phyloP scores from a whole-genome alignment of 345 rosid species.

The Excoecaria agallocha region DNA sequence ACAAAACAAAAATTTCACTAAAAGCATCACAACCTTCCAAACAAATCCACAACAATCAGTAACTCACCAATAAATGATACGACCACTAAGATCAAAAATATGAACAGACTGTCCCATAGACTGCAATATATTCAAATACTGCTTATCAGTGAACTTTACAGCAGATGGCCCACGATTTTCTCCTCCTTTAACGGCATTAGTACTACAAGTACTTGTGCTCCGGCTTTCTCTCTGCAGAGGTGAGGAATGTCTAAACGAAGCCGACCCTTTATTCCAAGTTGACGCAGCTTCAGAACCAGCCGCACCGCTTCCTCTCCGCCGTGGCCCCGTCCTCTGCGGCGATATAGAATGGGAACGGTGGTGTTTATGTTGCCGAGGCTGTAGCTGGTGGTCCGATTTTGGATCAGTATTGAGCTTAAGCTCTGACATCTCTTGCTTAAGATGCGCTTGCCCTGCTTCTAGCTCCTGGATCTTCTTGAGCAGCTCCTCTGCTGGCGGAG shows the following conservation, averaged over 20 bases:
- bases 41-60: conserved; percentile 8
- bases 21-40: background rate
- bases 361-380: conserved; percentile 19
- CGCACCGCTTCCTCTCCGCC: conserved; percentile 33
- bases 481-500: conserved; percentile 72
- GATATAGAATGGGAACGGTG: conserved; percentile 89
- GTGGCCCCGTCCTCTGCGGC: conserved; percentile 52
- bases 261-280: conserved; percentile 56
- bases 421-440: conserved; percentile 75
- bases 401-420: conserved; percentile 49
- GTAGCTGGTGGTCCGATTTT: conserved; percentile 18
- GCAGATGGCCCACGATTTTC: conserved; percentile 49
- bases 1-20: background rate
- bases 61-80: conserved; percentile 78
- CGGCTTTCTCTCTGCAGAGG: conserved; percentile 81
- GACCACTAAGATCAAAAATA: conserved; percentile 57
- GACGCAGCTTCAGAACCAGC: conserved; percentile 23
- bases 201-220: conserved; percentile 7
- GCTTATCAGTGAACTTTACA: conserved; percentile 58
- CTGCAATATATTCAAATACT: conserved; percentile 84
- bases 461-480: conserved; percentile 82
- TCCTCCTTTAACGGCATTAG: conserved; percentile 11
- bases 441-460: conserved; percentile 79
- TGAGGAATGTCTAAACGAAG: conserved; percentile 71
- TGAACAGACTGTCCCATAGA: conserved; percentile 94